Evolutionary conservation across 305 asterid genomes (phyloP), one percentile per base, ranked within the genome.

Genomic region (Striga hermonthica): DNA sequence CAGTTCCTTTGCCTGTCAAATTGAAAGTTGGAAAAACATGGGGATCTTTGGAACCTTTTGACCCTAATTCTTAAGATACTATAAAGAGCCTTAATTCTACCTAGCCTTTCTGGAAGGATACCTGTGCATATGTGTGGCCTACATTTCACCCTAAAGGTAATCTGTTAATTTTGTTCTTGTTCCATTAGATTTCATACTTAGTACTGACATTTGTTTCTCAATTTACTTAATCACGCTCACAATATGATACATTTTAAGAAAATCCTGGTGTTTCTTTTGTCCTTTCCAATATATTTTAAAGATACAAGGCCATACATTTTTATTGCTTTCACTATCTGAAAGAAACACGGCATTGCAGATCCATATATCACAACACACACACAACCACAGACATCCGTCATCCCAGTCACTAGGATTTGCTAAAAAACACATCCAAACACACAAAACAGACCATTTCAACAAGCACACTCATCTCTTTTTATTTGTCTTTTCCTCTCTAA

Each of bases 1-100:
- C 89, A 93, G 99, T 93, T 74, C 96, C 97, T 54, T 82, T 93
- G 79, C 90, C 83, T 43, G 97, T 93, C 66, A 90, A 90, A 81
- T 66, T 90, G 73, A 90, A 87, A 83, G 79, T 84, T 12, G 97
- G 99, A 69, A 90, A 71, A 77, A 93, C 99, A 7, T 93, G 97
- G 96, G 99, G 99, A 44, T 83, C 96, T 45, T 69, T 93, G 86
- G 95, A 88, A 73, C 87, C 91, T 69, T 82, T 93, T 76, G 77
- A 74, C 68, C 83, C 70, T 60, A 81, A 81, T 74, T 55, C 78
- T 52, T 79, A 22, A 76, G 72, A 59, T 57, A 9, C 45, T 22
- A 22, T 22, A 22, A 22, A 2, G 31, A 22, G 31, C 31, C 31
- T 22, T 0, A 22, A 22, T 22, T 22, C 31, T 22, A 22, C 31